Conservation (phyloP, 805 yeast species). For the Barnettozyma botsteinii region DNA sequence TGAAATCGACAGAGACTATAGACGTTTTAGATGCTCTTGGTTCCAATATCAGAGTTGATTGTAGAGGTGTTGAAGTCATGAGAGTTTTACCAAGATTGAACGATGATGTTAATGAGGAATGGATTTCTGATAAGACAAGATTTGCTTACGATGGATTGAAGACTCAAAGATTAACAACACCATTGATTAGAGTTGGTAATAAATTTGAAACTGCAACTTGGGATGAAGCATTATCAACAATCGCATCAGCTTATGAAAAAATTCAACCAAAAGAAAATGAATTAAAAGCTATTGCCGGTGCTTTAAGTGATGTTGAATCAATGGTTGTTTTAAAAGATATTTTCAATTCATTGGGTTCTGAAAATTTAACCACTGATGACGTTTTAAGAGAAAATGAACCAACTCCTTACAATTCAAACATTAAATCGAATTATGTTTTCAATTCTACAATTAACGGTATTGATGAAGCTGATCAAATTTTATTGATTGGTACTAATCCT, state of each 20-base stretch:
- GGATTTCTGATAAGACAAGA: conserved; percentile 86
- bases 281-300: conserved; percentile 77
- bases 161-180: conserved; percentile 80
- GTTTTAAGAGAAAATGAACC: conserved; percentile 39
- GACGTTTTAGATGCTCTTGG: conserved; percentile 84
- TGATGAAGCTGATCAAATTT: conserved; percentile 76
- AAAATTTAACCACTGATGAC: conserved; percentile 70
- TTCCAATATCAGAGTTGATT: conserved; percentile 76
- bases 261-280: conserved; percentile 61
- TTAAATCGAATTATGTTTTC: conserved; percentile 75
- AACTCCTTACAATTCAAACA: conserved; percentile 60
- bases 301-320: conserved; percentile 76
- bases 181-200: conserved; percentile 66
- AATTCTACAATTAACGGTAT: conserved; percentile 75
- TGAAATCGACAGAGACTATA: conserved; percentile 80
- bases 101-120: conserved; percentile 84
- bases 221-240: conserved; percentile 76
- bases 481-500: conserved; percentile 82
- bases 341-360: conserved; percentile 71
- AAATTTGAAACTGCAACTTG: conserved; percentile 71
- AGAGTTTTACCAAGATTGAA: conserved; percentile 80
- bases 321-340: conserved; percentile 79
- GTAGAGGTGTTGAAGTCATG: conserved; percentile 83
- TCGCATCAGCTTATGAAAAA: conserved; percentile 54
- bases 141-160: conserved; percentile 82